Base-by-base conservation (phyloP, 2,329 filamentous ascomycete species). In the Alternaria sp. region DNA sequence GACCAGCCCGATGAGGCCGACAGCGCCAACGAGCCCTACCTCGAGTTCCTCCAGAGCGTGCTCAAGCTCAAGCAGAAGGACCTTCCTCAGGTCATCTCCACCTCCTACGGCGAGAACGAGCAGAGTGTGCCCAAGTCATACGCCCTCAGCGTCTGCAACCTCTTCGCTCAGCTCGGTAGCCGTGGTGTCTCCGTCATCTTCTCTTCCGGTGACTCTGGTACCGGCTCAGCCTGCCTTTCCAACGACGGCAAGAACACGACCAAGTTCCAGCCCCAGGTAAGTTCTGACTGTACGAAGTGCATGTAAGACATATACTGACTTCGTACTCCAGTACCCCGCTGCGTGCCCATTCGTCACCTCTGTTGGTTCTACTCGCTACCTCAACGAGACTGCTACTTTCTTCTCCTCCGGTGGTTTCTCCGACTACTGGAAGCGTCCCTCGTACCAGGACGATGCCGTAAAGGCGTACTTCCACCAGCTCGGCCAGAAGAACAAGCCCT, bases 51-150 rank as follows among this genome's bases (percentile, higher is more conserved):
- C 12, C 82, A 86, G 54, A 85, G 86, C 71, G 75, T 90, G 2
- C 82, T 89, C 3, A 80, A 81, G 3, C 83, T 89, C 9, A 73
- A 82, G 0, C 85, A 86, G 19, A 54, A 64, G 26, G 64, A 71
- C 6, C 80, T 91, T 5, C 89, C 90, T 0, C 85, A 88, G 57
- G 87, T 88, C 13, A 85, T 91, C 68, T 87, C 85, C 43, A 88
- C 86, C 11, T 90, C 88, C 0, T 92, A 91, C 74, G 89, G 88
- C 50, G 88, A 91, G 68, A 85, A 88, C 64, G 90, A 92, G 77
- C 86, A 90, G 74, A 85, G 83, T 8, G 83, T 91, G 0, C 89
- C 89, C 0, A 73, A 82, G 15, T 83, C 85, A 2, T 92, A 90
- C 73, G 87, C 87, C n/a, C 80, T 81, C 45, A 83, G 84, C 55